Evolutionary conservation across 495 filamentous ascomycete genomes (phyloP).

Genomic region (Tuber indicum): DNA sequence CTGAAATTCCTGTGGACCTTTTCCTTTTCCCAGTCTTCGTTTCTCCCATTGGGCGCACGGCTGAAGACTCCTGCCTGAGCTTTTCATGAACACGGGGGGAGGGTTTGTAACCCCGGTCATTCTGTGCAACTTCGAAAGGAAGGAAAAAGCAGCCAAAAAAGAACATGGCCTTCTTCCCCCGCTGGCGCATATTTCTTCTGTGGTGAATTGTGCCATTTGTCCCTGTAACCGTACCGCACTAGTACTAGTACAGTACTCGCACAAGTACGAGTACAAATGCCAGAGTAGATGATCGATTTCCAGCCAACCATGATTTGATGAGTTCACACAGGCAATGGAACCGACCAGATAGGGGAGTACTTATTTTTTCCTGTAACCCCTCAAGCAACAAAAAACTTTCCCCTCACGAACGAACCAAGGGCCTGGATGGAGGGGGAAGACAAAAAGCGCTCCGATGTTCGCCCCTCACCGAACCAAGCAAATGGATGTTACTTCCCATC

Average conservation of each 20-base stretch:
- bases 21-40: background rate
- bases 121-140: background rate
- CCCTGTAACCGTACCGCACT: background rate
- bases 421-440: background rate
- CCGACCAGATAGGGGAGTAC: background rate
- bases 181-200: background rate
- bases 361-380: background rate
- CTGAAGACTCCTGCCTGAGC: background rate
- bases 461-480: background rate
- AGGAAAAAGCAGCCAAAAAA: background rate
- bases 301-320: constrained; percentile 1
- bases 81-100: background rate
- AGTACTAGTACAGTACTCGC: no score
- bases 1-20: background rate
- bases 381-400: background rate
- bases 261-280: no score
- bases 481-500: background rate
- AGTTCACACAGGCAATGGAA: constrained; percentile 1
- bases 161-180: background rate
- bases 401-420: background rate
- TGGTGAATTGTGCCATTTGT: background rate
- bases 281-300: background rate
- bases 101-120: background rate
- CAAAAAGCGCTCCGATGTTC: background rate
- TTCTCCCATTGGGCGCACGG: background rate